phyloP scores from a whole-genome alignment of 495 filamentous ascomycete species.

The Beverwykella pulmonaria region DNA sequence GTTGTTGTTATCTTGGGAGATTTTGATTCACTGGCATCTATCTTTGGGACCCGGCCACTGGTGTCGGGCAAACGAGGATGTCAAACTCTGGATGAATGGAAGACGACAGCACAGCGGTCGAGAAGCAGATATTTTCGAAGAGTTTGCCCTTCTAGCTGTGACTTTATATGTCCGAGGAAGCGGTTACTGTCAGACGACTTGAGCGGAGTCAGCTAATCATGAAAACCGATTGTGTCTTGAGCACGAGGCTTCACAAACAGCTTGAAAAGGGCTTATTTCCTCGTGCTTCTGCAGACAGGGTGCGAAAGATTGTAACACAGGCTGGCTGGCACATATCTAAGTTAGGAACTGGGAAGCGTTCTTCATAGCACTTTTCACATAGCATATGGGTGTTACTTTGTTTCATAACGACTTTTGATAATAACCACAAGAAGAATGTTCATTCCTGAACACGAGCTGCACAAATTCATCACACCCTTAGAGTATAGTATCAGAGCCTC shows the following conservation, averaged over 20 bases:
- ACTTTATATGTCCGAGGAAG: not conserved
- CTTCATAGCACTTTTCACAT: too few species aligned
- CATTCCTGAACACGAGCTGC: not conserved
- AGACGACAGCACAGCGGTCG: not conserved
- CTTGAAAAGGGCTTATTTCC: not conserved
- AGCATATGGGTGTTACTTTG: too few species aligned
- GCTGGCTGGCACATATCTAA: too few species aligned
- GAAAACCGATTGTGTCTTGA: not conserved
- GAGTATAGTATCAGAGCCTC: not conserved
- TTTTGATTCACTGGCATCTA: too few species aligned
- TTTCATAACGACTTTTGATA: not conserved
- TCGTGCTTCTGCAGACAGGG: too few species aligned
- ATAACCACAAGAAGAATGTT: not conserved
- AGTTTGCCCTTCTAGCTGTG: too few species aligned
- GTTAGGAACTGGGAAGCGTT: too few species aligned
- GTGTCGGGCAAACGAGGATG: too few species aligned
- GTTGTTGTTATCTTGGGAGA: too few species aligned
- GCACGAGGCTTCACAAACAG: not conserved
- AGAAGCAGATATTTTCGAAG: not conserved
- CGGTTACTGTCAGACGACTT: not conserved
- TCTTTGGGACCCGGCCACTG: too few species aligned
- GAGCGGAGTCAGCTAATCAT: not conserved
- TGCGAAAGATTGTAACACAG: too few species aligned
- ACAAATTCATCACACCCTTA: not conserved
- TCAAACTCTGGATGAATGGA: not conserved